Evolutionary conservation across 1,284 basidiomycete species (phyloP), one percentile per base, ranked within the genome.

Genomic region (Amylostereum areolatum): DNA sequence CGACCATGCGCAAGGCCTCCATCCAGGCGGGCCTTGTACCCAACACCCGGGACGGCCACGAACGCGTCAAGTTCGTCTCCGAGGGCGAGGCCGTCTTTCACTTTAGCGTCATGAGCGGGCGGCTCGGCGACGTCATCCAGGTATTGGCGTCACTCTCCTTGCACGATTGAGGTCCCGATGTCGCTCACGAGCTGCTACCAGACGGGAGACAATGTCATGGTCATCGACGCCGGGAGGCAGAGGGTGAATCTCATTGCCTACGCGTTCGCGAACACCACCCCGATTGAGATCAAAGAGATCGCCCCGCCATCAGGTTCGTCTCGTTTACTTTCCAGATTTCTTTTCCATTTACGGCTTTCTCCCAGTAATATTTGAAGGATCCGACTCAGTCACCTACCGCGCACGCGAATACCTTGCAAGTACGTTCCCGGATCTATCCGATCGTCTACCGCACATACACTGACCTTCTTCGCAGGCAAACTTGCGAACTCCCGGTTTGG

Each of bases 21-120:
- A 43, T 51, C 4, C 25, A 58, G 29, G 66, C 63, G 0, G 63
- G 61, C 28, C 62, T 66, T 37, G 53, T 68, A 1, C 43, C 65
- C 1, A 43, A 52, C 34, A 49, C 35, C 6, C 29, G 18, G 4
- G 60, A 63, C 9, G 63, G 62, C 0, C 64, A 58, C 24, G 50
- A 59, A 11, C 66, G 68, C 0, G 43, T 74, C 5, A 63, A 65
- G 18, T 62, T 75, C 39, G 59, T 73, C 29, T 74, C 72, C 0
- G 73, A 74, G 49, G 71, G 73, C 0, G 71, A 73, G 50, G 73
- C 73, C 1, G 70, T 70, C 52, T 52, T 74, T 27, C 70, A 75
- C 37, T 73, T 58, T 49, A 74, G 72, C 48, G 59, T 71, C 18
- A 50, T 59, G 5, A 66, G 65, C 27, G 57, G 70, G 2, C 42